Base-by-base conservation (phyloP, 345 rosid species). In the Arabidopsis arenosa region DNA sequence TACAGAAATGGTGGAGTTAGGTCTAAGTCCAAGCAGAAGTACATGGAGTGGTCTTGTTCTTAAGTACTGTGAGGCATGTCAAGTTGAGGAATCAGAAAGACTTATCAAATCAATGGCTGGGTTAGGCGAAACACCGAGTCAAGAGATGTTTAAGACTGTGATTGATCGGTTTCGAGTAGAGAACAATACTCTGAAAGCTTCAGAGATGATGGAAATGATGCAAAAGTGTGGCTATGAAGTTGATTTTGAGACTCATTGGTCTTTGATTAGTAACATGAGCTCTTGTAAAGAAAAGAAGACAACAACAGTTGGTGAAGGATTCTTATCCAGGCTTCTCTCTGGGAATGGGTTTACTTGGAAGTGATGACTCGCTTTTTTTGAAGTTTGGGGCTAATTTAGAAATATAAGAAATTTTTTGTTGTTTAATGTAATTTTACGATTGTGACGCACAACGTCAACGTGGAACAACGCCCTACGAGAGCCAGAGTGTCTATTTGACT, bases 171-270 rank as follows among this genome's bases (percentile, higher is more conserved):
- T 89, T 69, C 80, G 76, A 17, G 28, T 10, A 0, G 87, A 88
- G 79, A 91, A 87, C 52, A 87, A 89, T 80, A 72, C 80, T 0
- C 68, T 70, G 40, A 88, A 85, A 85, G 91, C 89, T 54, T 86
- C 85, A 5, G 86, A 88, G 70, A 75, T 93, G 28, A 55, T 89
- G 85, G 86, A 80, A 67, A 68, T 78, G 63, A 91, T 91, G 97
- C 91, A 85, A 65, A 78, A 36, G 60, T 78, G 77, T 56, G 93
- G 96, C 12, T 78, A 85, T 82, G 83, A 79, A 63, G 86, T 86
- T 9, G 96, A 91, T 75, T 91, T 91, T 32, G 85, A 91, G 45
- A 80, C 87, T 2, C 96, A 89, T 3, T 93, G 93, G 97, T 93
- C 97, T 73, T 79, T 91, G 54, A 89, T 91, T 8, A 87, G 90